Evolutionary conservation across 352 stramenopile genomes (phyloP).

Genomic region (Globisporangium uncinulatum): DNA sequence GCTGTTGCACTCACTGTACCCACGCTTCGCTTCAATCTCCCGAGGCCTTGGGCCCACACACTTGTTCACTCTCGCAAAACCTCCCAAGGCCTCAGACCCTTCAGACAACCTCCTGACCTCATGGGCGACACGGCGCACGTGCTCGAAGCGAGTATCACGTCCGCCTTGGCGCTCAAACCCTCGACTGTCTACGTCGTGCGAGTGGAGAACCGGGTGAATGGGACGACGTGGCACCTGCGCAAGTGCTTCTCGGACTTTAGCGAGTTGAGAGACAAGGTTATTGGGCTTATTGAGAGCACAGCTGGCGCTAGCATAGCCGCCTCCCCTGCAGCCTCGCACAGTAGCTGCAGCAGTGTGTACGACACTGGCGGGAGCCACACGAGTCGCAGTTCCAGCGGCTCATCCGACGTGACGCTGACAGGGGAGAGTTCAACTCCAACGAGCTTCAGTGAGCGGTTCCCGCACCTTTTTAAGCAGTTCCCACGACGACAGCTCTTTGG

Average conservation of each 20-base stretch:
- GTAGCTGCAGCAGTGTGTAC: conserved; percentile 1
- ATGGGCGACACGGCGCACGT: conserved; percentile 43
- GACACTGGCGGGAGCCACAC: conserved; percentile 3
- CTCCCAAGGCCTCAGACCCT: not conserved
- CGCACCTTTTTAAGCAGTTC: conserved; percentile 65
- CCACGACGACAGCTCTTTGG: conserved; percentile 56
- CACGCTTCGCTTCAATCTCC: too few relatives aligned
- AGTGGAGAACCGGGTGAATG: conserved; percentile 40
- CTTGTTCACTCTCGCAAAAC: not conserved
- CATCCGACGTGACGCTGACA: conserved; percentile 9
- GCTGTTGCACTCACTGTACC: too few relatives aligned
- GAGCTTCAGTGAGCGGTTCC: conserved; percentile 33
- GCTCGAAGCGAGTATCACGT: conserved; percentile 58
- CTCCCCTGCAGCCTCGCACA: not conserved
- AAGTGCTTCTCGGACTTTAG: conserved; percentile 76
- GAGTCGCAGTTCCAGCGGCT: conserved; percentile 10
- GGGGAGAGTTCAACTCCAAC: conserved; percentile 8
- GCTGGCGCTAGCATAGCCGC: conserved; percentile 6
- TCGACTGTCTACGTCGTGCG: conserved; percentile 73
- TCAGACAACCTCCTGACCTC: not conserved
- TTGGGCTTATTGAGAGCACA: conserved; percentile 47
- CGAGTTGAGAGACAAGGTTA: conserved; percentile 61
- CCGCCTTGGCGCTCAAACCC: conserved; percentile 58
- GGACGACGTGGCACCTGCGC: conserved; percentile 51
- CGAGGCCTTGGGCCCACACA: too few relatives aligned